Base-by-base conservation (phyloP, 441 rosid genomes). In the Raphanus hybrid region DNA sequence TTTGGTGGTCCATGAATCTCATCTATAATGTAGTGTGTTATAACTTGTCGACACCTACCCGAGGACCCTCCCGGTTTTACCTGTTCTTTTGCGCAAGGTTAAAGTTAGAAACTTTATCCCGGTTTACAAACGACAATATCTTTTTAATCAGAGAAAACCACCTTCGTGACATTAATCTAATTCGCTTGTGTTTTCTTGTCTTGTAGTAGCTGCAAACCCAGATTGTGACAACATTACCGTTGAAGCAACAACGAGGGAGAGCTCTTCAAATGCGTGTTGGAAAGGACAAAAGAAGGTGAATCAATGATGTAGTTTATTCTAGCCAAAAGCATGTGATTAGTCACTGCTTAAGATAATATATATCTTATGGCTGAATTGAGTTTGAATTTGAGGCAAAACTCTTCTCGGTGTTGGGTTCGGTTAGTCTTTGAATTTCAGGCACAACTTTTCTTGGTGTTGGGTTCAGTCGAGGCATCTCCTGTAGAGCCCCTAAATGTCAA, bases 261-360 rank as follows among this genome's bases (percentile, higher is more conserved):
- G 71, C 84, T 89, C 23, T 84, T 82, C 81, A 88, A 54, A 83
- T 87, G 91, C 88, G 86, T 90, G 32, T 60, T 74, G 81, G 90
- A 89, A 79, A 89, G 84, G 15, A 60, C 3, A 57, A 74, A 92
- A 90, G 82, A 90, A 91, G 79, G 89, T 90, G 43, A 71, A 87
- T 75, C 86, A 10, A 18, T 61, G 58, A 52, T 15, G 23, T 52
- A 15, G 23, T 6, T 54, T 15, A 14, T 16, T 15, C 58, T 54
- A 15, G 59, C 59, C 23, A 54, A 54, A 54, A 54, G 2, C 23
- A 54, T 6, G 59, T 8, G 59, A 6, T 54, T 7, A 54, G 59
- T 6, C 20, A 16, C 59, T 32, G 65, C 3, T 32, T 5, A 61
- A 29, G 39, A 61, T 27, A n/a, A 2, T 61, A 61, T 29, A 27